Evolutionary conservation across 106 monocot genomes (phyloP).

Genomic region (Iris macrosiphon): DNA sequence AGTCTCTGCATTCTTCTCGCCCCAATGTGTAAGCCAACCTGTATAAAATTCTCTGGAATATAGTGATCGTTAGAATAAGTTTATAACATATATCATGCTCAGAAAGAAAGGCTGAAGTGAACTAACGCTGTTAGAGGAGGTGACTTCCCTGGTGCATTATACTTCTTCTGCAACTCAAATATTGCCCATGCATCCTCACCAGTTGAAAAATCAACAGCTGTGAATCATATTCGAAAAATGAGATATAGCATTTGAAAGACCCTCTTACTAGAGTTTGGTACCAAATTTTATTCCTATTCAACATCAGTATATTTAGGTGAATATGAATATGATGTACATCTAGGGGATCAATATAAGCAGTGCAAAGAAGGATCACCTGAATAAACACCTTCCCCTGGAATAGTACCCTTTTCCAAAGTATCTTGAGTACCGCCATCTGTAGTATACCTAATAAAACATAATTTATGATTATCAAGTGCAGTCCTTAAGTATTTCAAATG

Average conservation of each 20-base stretch:
- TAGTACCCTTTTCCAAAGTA: slow-evolving; percentile 60
- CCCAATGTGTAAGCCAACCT: slow-evolving; percentile 99
- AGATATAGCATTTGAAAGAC: slow-evolving; percentile 1
- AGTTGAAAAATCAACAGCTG: slow-evolving; percentile 97
- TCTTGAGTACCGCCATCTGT: slow-evolving; percentile 78
- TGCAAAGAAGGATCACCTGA: slow-evolving; percentile 38
- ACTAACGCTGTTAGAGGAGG: slow-evolving; percentile 88
- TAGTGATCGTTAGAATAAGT: slow-evolving; percentile 7
- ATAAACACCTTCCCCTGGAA: slow-evolving; percentile 63
- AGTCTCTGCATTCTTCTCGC: slow-evolving; percentile 67
- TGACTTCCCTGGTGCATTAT: slow-evolving; percentile 88
- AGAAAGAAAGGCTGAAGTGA: slow-evolving; percentile 1
- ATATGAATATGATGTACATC: not conserved
- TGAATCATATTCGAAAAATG: slow-evolving; percentile 9
- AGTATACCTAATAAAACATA: slow-evolving; percentile 67
- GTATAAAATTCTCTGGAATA: slow-evolving; percentile 93
- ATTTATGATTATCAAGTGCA: too few species aligned
- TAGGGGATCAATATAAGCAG: not conserved
- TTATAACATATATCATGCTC: not conserved
- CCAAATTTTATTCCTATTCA: too few species aligned
- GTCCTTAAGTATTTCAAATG: too few species aligned
- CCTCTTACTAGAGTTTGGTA: too few species aligned
- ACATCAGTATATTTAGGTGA: not conserved
- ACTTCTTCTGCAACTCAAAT: slow-evolving; percentile 86
- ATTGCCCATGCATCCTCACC: slow-evolving; percentile 76